A percentile compares a stretch with the other conserved stretches of the same genome.
Evolutionary conservation across 768 basidiomycete species (phyloP).

Genomic region (Mycena latifolia): DNA sequence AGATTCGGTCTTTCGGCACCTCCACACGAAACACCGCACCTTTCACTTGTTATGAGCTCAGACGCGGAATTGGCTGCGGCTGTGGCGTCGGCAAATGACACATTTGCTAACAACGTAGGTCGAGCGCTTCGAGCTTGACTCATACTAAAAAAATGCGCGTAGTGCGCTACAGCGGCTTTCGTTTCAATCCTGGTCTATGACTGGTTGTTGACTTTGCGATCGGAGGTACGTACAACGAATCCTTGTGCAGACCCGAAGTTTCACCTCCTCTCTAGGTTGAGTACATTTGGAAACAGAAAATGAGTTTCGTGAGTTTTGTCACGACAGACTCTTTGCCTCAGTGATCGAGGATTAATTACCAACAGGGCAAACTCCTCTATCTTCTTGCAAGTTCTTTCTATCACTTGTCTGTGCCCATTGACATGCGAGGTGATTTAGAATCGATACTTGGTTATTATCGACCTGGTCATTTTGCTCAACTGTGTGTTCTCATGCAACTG

Average conservation of each 20-base stretch:
- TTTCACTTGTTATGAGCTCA: too few species aligned
- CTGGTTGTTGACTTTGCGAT: background rate
- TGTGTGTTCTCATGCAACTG: background rate
- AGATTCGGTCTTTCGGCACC: too few species aligned
- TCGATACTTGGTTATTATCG: slow-evolving; percentile 2
- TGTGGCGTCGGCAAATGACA: background rate
- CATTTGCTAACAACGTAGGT: slow-evolving; percentile 3
- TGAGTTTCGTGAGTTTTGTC: background rate
- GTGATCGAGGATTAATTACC: background rate
- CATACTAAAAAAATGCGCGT: background rate
- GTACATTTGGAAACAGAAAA: slow-evolving; percentile 8
- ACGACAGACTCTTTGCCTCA: too few species aligned
- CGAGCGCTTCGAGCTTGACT: background rate
- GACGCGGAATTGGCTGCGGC: background rate
- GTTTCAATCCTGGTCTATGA: background rate
- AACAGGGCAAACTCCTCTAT: background rate
- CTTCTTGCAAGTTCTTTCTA: background rate
- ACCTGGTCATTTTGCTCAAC: slow-evolving; percentile 7
- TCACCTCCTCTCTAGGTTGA: background rate
- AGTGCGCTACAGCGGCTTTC: background rate
- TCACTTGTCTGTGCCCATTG: background rate
- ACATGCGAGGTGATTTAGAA: background rate
- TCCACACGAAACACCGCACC: too few species aligned
- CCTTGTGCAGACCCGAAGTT: background rate
- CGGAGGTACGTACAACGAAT: background rate